phyloP scores from a whole-genome alignment of 2,329 filamentous ascomycete genomes.

The Karstenula rhodostoma region DNA sequence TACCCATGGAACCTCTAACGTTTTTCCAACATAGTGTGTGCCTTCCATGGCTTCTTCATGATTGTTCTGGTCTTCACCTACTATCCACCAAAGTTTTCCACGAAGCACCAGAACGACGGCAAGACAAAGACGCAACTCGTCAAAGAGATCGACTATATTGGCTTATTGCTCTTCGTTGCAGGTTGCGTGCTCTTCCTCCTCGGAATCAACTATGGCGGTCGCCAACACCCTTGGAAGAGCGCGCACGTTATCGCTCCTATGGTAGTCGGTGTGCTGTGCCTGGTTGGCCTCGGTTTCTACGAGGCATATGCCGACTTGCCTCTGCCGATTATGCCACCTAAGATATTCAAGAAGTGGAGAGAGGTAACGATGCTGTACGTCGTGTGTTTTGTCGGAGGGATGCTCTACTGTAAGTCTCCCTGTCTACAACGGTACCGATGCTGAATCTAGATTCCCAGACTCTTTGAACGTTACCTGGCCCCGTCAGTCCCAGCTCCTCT shows the following conservation, averaged over 20 bases:
- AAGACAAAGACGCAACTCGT: conserved; percentile 40
- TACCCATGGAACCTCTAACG: neutral
- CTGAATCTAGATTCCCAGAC: conserved; percentile 1
- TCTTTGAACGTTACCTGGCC: conserved; percentile 19
- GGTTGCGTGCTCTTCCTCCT: conserved; percentile 21
- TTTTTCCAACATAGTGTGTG: conserved; percentile 14
- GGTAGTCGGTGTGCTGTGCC: conserved; percentile 58
- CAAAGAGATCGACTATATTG: conserved; percentile 34
- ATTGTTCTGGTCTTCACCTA: conserved; percentile 43
- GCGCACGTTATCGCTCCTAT: conserved; percentile 62
- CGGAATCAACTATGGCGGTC: conserved; percentile 48
- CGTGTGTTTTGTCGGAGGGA: conserved; percentile 17
- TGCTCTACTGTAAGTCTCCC: conserved; percentile 17
- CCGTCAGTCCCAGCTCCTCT: conserved; percentile 17
- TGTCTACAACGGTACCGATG: neutral
- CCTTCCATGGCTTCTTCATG: conserved; percentile 22
- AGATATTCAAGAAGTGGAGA: conserved; percentile 20
- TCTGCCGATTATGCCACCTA: conserved; percentile 16
- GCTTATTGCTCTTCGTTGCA: conserved; percentile 10
- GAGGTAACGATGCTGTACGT: conserved; percentile 22
- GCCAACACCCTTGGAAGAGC: conserved; percentile 62
- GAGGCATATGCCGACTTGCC: conserved; percentile 6
- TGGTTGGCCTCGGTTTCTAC: conserved; percentile 56
- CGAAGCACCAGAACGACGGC: conserved; percentile 36
- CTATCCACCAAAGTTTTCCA: conserved; percentile 35